These are phyloP conservation scores for Aspergillus ustus DNA, from an alignment of 2,329 filamentous ascomycete species.

Conservation along the genomic window DNA sequence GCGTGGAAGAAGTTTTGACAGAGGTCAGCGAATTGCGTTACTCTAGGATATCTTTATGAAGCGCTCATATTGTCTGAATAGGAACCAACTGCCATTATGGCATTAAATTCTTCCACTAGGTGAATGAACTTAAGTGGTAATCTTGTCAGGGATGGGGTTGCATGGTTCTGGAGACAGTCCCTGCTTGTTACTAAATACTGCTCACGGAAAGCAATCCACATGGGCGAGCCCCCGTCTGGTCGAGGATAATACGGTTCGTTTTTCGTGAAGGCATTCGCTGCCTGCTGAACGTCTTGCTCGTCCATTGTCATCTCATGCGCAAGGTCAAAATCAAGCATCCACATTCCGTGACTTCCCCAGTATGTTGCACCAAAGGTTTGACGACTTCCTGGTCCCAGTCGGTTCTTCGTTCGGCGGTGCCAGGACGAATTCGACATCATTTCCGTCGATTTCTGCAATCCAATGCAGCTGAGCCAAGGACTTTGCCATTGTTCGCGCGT, in stretches of 20 bases:
- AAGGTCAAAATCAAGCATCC: conserved; percentile 57
- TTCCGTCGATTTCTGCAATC: conserved; percentile 53
- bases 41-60: too few species aligned
- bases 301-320: conserved; percentile 46
- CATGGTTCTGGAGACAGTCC: background rate
- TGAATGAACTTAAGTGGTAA: too few species aligned
- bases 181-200: conserved; percentile 28
- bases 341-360: conserved; percentile 47
- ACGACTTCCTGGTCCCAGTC: background rate
- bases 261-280: conserved; percentile 50
- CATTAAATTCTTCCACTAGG: too few species aligned
- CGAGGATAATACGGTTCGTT: conserved; percentile 60
- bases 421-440: conserved; percentile 63
- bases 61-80: too few species aligned
- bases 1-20: too few species aligned
- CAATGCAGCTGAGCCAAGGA: conserved; percentile 58
- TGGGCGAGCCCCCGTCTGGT: conserved; percentile 29
- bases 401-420: conserved; percentile 20
- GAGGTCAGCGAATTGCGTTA: too few species aligned
- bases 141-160: too few species aligned
- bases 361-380: background rate
- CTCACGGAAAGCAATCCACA: conserved; percentile 34
- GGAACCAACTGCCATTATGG: too few species aligned
- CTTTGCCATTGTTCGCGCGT: conserved; percentile 54
- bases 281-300: conserved; percentile 45